Evolutionary conservation across 2,329 filamentous ascomycete genomes (phyloP), one percentile per base, ranked within the genome.

Genomic region (Fusarium chlamydosporum): DNA sequence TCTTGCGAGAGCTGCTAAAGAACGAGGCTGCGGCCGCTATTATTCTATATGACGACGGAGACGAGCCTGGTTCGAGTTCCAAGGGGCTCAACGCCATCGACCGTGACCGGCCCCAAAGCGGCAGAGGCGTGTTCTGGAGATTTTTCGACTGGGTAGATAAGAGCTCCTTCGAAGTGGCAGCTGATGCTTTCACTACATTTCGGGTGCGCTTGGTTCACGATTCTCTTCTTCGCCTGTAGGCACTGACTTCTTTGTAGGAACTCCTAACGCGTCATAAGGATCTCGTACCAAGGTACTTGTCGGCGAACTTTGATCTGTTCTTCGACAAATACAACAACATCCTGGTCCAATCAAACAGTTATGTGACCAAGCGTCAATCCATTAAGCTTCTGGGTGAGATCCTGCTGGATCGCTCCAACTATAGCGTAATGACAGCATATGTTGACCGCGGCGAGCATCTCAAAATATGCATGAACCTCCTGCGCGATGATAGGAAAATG

Each of bases 121-220:
- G 94, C 13, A 86, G 89, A 43, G 95, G 95, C 4, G 89, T 97
- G 3, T 97, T 99, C 78, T 99, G 96, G 96, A 91, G 88, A 46
- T 98, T 98, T 81, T 98, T 99, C 76, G 89, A 92, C 65, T 99
- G 95, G 93, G 97, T 99, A 74, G 94, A 98, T 81, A 93, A 93
- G 80, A 93, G 94, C 72, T 94, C 92, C 31, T 99, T 99, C 76
- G 96, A 99, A 82, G 93, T 98, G 70, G 94, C 94, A 74, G 95
- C 96, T 33, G 96, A 99, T 83, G 95, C 96, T 2, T 99, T 99
- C 79, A 97, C 94, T 61, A 98, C 95, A 6, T 99, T 99, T 80
- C 88, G 95, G 78, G 93, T 97, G 86, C 75, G 88, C 35, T 16
- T 18, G 7, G 41, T 15, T 33, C 48, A 33, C 18, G 12, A 12